These are phyloP conservation scores for Fragilariopsis cylindrus DNA, from an alignment of 108 stramenopile species.

Conservation along the genomic window DNA sequence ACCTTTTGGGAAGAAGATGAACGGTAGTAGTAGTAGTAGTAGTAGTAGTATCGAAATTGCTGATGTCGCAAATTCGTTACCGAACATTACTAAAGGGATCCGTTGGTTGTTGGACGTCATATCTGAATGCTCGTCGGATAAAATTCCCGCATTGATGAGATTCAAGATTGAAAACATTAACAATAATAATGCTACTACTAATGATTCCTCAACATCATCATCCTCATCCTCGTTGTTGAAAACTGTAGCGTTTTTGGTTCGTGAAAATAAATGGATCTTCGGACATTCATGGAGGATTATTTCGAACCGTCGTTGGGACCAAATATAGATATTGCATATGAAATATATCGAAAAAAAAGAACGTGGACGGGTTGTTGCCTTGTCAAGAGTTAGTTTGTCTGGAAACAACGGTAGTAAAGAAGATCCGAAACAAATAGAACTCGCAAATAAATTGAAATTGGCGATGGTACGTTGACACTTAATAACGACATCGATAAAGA, in stretches of 20 bases:
- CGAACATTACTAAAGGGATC: slow-evolving; percentile 12
- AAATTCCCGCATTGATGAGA: slow-evolving; percentile 77
- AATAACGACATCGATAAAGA: neutral
- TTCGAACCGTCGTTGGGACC: slow-evolving; percentile 16
- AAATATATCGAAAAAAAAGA: slow-evolving; percentile 31
- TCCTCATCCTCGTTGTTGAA: slow-evolving; percentile 2
- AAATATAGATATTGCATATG: slow-evolving; percentile 37
- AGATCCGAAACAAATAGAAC: slow-evolving; percentile 20
- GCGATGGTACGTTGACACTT: slow-evolving; percentile 5
- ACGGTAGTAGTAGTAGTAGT: too few relatives aligned
- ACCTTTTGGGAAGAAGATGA: slow-evolving; percentile 13
- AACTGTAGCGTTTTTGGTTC: slow-evolving; percentile 52
- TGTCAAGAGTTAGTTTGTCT: slow-evolving; percentile 34
- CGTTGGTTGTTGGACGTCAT: slow-evolving; percentile 47
- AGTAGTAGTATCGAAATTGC: too few relatives aligned
- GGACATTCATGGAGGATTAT: slow-evolving; percentile 16
- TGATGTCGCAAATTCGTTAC: neutral
- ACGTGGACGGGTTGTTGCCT: slow-evolving; percentile 18
- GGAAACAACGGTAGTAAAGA: slow-evolving; percentile 25
- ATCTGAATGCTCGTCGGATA: slow-evolving; percentile 45
- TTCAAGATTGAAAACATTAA: slow-evolving; percentile 68
- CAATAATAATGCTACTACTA: slow-evolving; percentile 24
- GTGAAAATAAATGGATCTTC: slow-evolving; percentile 43
- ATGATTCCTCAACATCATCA: slow-evolving; percentile 3
- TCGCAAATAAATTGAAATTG: slow-evolving; percentile 15